Conservation (phyloP, 352 stramenopile genomes). For the Globisporangium alternatum region DNA sequence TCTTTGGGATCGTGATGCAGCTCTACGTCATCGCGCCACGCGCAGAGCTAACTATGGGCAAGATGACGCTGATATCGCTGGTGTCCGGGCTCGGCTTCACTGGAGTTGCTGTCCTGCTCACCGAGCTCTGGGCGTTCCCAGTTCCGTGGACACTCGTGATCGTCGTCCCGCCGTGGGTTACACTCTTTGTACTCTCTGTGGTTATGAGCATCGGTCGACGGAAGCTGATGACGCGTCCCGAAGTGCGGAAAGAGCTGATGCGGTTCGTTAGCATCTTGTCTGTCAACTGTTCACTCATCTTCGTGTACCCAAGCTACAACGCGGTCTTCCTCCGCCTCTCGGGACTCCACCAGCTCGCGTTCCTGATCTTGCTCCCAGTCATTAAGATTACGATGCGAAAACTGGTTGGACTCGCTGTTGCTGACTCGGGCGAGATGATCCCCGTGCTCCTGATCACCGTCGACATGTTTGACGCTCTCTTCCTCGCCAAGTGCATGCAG, state of each 20-base stretch:
- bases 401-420: neutral
- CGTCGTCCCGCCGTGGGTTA: neutral
- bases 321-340: neutral
- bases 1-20: neutral
- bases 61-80: neutral
- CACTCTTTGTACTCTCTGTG: neutral
- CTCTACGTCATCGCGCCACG: neutral
- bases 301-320: constrained; percentile 8
- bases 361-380: neutral
- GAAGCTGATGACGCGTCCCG: neutral
- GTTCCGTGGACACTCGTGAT: neutral
- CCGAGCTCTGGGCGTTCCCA: neutral
- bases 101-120: neutral
- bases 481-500: constrained; percentile 2
- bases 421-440: neutral
- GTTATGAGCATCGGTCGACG: neutral
- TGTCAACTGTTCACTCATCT: neutral
- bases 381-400: neutral
- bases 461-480: constrained; percentile 7
- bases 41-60: neutral
- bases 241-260: neutral
- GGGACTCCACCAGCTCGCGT: neutral
- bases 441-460: neutral
- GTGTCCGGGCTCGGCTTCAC: neutral
- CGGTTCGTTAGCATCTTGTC: neutral